Evolutionary conservation across 805 yeast species (phyloP), one percentile per base, ranked within the genome.

Genomic region (Saturnispora dispora): DNA sequence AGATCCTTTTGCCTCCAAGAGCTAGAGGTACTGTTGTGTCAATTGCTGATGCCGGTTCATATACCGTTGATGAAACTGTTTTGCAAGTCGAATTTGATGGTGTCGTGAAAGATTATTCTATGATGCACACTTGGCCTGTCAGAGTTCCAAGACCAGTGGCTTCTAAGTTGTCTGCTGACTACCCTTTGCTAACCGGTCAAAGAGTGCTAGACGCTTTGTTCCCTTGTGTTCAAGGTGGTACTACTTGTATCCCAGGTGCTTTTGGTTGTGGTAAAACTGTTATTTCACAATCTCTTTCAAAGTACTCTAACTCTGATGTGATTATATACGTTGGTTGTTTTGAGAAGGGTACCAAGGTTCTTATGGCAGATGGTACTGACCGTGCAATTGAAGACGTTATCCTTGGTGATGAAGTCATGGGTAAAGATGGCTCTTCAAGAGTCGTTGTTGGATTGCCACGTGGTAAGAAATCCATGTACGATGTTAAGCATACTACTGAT

Each of bases 161-260:
- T 48, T 95, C 89, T 71, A 89, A 91, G 68, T 73, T 88, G 57
- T 74, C 95, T 55, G 98, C 99, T 42, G 93, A 91, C 71, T 81
- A 85, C 70, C 99, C 99, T 48, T 78, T 93, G 61, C 79, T 93
- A 63, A 93, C 99, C 18, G 99, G 99, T 64, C 99, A 93, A 77
- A 87, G 99, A 79, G 99, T 93, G 48, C 77, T 93, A 70, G 99
- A 93, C 72, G 84, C 99, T 30, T 79, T 93, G 58, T 93, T 93
- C 79, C 99, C 99, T 46, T 86, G 95, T 81, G 99, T 93, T 62
- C 99, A 93, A 77, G 99, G 99, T 75, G 99, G 99, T 76, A 93
- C 99, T 39, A 93, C 99, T 35, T 95, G 99, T 85, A 93, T 93
- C 69, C 99, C 99, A 45, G 99, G 99, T 74, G 99, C 99, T 57